Conservation (phyloP, 1,284 basidiomycete genomes). For the Cryptococcus sp. region DNA sequence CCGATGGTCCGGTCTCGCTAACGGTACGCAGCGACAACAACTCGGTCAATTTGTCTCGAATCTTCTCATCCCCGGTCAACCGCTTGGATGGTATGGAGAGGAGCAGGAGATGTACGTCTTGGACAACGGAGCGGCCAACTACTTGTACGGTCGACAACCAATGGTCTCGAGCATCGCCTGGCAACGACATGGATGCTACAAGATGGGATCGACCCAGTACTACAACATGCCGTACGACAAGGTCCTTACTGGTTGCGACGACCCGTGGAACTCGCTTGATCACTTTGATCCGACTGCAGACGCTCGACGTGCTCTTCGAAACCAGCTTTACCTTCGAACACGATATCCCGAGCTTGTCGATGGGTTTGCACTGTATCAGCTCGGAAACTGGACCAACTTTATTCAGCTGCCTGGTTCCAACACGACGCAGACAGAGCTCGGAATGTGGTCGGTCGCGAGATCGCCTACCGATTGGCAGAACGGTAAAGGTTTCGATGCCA, state of each 20-base stretch:
- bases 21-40: slow-evolving; percentile 68
- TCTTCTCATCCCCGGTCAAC: slow-evolving; percentile 78
- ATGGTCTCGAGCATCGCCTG: slow-evolving; percentile 79
- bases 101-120: slow-evolving; percentile 77
- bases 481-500: slow-evolving; percentile 41
- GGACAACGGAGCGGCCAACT: slow-evolving; percentile 77
- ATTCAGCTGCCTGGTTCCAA: slow-evolving; percentile 79
- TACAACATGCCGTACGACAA: slow-evolving; percentile 80
- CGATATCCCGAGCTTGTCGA: slow-evolving; percentile 71
- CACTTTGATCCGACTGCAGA: slow-evolving; percentile 88
- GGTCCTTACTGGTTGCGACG: slow-evolving; percentile 69
- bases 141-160: slow-evolving; percentile 78
- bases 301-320: slow-evolving; percentile 63
- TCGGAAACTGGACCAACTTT: slow-evolving; percentile 72
- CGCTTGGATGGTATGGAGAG: slow-evolving; percentile 80
- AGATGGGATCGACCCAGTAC: slow-evolving; percentile 79
- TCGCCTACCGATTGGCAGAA: slow-evolving; percentile 56
- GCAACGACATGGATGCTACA: slow-evolving; percentile 87
- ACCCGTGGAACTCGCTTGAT: slow-evolving; percentile 82
- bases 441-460: slow-evolving; percentile 73
- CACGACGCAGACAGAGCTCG: slow-evolving; percentile 69
- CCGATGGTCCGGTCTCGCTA: slow-evolving; percentile 79
- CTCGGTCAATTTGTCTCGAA: slow-evolving; percentile 71
- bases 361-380: slow-evolving; percentile 69
- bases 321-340: slow-evolving; percentile 64